Conservation (phyloP, 495 filamentous ascomycete species). For the Lophium mytilinum region DNA sequence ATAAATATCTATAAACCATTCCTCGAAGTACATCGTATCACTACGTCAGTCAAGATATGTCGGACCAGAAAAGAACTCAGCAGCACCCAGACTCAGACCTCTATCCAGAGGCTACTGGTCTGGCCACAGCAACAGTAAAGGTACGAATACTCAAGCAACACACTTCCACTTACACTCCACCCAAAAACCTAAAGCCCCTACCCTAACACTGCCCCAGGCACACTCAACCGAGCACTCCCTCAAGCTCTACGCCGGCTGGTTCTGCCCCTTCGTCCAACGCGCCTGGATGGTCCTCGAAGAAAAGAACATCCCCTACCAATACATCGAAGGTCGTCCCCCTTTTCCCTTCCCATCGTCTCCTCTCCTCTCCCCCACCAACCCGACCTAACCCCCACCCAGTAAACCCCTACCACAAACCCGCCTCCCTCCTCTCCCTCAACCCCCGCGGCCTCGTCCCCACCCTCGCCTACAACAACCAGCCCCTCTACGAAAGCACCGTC, state of each 20-base stretch:
- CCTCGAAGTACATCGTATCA: too few species aligned
- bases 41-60: background rate
- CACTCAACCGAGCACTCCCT: constrained; percentile 35
- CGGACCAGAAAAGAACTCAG: background rate
- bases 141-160: constrained; percentile 3
- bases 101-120: constrained; percentile 46
- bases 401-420: constrained; percentile 56
- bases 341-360: background rate
- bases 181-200: background rate
- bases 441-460: constrained; percentile 64
- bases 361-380: background rate
- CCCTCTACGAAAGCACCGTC: constrained; percentile 59
- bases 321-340: constrained; percentile 43
- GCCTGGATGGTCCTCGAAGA: constrained; percentile 61
- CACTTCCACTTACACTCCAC: too few species aligned
- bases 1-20: too few species aligned
- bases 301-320: constrained; percentile 63
- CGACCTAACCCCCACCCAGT: constrained; percentile 13
- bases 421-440: constrained; percentile 56
- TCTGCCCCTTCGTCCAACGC: constrained; percentile 49
- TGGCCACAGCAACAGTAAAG: constrained; percentile 42
- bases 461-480: constrained; percentile 43
- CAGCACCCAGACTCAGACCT: constrained; percentile 41
- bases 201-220: constrained; percentile 29
- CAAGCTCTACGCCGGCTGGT: constrained; percentile 59